phyloP scores from a whole-genome alignment of 2,329 filamentous ascomycete species.

The Didymella lethalis region DNA sequence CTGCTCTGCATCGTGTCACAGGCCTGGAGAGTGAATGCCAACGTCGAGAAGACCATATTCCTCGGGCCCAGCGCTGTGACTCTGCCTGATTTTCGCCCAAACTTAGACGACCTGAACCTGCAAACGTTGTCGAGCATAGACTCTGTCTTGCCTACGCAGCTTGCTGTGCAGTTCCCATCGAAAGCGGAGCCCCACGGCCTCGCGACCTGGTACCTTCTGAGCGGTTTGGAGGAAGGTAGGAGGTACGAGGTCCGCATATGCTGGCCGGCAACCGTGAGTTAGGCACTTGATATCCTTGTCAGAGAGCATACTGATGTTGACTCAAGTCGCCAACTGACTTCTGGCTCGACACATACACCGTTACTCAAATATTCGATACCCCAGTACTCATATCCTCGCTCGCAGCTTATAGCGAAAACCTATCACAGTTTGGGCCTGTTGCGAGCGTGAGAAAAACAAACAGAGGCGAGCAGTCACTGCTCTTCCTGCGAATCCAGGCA shows the following conservation, averaged over 20 bases:
- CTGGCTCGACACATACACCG: constrained; percentile 69
- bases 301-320: constrained; percentile 25
- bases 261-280: constrained; percentile 88
- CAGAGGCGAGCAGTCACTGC: constrained; percentile 56
- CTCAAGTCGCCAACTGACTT: constrained; percentile 85
- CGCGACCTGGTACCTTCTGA: constrained; percentile 81
- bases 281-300: constrained; percentile 10
- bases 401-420: constrained; percentile 65
- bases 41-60: constrained; percentile 93
- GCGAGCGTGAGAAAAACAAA: constrained; percentile 7
- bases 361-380: constrained; percentile 68
- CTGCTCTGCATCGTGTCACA: constrained; percentile 44
- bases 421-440: constrained; percentile 43
- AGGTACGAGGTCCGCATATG: constrained; percentile 92
- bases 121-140: constrained; percentile 66
- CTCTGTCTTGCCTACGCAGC: constrained; percentile 65
- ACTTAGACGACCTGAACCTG: constrained; percentile 68
- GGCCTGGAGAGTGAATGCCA: constrained; percentile 63
- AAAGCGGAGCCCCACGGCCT: constrained; percentile 62
- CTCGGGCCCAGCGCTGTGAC: constrained; percentile 68
- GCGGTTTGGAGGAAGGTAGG: constrained; percentile 71
- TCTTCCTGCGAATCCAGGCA: constrained; percentile 77
- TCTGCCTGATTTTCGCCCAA: constrained; percentile 64
- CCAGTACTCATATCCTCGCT: constrained; percentile 72
- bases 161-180: constrained; percentile 74